Conservation (phyloP, 495 filamentous ascomycete genomes). For the Neurospora sp. region DNA sequence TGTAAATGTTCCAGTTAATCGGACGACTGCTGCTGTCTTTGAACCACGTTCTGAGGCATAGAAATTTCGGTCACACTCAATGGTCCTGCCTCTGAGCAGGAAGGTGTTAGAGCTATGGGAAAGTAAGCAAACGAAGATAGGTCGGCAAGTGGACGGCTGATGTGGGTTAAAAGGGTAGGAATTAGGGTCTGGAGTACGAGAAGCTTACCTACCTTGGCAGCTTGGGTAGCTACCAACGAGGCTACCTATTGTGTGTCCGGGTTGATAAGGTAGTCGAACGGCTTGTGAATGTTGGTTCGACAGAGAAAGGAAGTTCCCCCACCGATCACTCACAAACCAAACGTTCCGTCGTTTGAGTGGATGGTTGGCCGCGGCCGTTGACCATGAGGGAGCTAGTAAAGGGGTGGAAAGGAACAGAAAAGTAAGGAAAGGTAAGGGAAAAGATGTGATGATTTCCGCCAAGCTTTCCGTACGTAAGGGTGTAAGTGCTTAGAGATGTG, state of each 20-base stretch:
- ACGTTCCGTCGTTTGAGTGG: not conserved
- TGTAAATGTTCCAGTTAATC: not conserved
- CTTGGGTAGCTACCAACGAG: not conserved
- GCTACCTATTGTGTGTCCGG: not conserved
- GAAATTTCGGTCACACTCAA: not conserved
- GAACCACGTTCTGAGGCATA: not conserved
- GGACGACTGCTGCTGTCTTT: not conserved
- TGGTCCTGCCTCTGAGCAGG: not conserved
- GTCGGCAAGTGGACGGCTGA: not conserved
- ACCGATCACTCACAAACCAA: not conserved
- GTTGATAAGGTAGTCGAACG: not conserved
- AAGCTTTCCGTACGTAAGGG: not conserved
- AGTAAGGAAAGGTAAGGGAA: not conserved
- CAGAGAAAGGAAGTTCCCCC: not conserved
- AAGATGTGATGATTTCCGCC: not conserved
- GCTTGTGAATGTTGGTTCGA: not conserved
- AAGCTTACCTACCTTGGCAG: not conserved
- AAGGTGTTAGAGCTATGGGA: not conserved
- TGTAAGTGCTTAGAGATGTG: not conserved
- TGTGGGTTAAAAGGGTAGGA: not conserved
- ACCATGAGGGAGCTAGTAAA: not conserved
- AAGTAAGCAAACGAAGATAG: not conserved
- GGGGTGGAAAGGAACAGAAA: not conserved
- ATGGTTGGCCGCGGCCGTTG: not conserved
- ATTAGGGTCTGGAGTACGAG: not conserved